phyloP scores from a whole-genome alignment of 2,329 filamentous ascomycete genomes.

The Curvularia sp. region DNA sequence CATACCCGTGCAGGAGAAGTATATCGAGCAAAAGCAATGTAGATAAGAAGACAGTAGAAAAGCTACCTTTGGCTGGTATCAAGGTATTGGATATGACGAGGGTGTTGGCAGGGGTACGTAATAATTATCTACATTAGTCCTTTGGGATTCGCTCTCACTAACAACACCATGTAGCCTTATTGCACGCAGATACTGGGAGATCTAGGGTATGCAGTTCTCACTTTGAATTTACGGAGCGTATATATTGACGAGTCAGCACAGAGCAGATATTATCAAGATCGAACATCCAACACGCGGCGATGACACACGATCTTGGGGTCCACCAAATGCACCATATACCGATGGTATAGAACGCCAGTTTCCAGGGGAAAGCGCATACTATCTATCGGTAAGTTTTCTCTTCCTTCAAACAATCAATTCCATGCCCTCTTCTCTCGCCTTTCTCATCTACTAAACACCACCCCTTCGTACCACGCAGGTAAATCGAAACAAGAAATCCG shows the following conservation, averaged over 20 bases:
- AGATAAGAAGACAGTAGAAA: slow-evolving; percentile 51
- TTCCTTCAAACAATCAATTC: no score
- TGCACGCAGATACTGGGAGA: slow-evolving; percentile 97
- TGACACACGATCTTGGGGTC: slow-evolving; percentile 94
- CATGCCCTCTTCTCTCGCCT: no score
- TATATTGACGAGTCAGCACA: slow-evolving; percentile 49
- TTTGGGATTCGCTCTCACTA: slow-evolving; percentile 14
- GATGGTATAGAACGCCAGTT: slow-evolving; percentile 65
- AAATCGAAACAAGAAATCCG: slow-evolving; percentile 95
- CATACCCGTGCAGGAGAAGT: slow-evolving; percentile 35
- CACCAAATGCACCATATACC: slow-evolving; percentile 83
- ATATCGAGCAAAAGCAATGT: slow-evolving; percentile 52
- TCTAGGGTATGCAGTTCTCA: slow-evolving; percentile 70
- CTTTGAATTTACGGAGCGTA: background rate
- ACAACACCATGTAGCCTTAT: slow-evolving; percentile 72
- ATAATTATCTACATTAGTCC: slow-evolving; percentile 1
- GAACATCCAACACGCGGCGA: slow-evolving; percentile 92
- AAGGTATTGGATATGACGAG: slow-evolving; percentile 95
- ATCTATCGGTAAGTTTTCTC: slow-evolving; percentile 71
- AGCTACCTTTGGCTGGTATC: slow-evolving; percentile 79
- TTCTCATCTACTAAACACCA: background rate
- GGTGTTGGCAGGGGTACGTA: slow-evolving; percentile 69
- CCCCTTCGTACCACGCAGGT: slow-evolving; percentile 62
- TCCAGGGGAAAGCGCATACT: slow-evolving; percentile 95
- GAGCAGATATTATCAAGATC: slow-evolving; percentile 94